phyloP scores from a whole-genome alignment of 2,329 filamentous ascomycete species.

The Kalaharituber pfeilii region DNA sequence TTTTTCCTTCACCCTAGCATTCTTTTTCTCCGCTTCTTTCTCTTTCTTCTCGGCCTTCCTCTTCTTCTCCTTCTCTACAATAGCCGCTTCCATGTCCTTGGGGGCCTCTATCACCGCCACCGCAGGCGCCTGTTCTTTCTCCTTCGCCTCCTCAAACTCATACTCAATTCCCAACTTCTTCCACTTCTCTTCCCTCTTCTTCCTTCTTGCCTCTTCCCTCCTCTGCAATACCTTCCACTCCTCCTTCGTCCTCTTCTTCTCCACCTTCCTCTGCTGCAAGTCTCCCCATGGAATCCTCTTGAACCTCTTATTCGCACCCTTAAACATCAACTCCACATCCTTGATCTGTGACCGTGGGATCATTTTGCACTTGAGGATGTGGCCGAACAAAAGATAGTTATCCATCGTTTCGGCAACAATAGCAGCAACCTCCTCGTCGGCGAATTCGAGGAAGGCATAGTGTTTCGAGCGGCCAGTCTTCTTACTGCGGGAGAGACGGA shows the following conservation, averaged over 20 bases:
- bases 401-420: constrained; percentile 94
- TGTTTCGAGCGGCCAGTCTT: constrained; percentile 83
- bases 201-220: constrained; percentile 54
- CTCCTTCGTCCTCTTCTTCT: constrained; percentile 53
- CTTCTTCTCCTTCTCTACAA: constrained; percentile 24
- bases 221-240: constrained; percentile 62
- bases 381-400: constrained; percentile 88
- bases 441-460: constrained; percentile 87
- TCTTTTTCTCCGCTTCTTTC: background rate
- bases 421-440: constrained; percentile 57
- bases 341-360: constrained; percentile 35
- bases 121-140: constrained; percentile 18
- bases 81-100: constrained; percentile 21
- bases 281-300: constrained; percentile 77
- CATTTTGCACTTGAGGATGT: constrained; percentile 74
- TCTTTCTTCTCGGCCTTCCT: constrained; percentile 1
- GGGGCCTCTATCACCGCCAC: constrained; percentile 10
- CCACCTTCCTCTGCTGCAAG: constrained; percentile 59
- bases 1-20: constrained; percentile 14
- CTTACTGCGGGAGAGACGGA: constrained; percentile 80
- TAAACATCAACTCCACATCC: constrained; percentile 51
- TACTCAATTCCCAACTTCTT: constrained; percentile 57
- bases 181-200: constrained; percentile 53
- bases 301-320: constrained; percentile 77
- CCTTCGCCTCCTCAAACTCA: constrained; percentile 51